Percentiles rank a stretch among this genome's conserved stretches.
Evolutionary conservation across 2,329 filamentous ascomycete species (phyloP).

Genomic region (Alternaria brassicicola): DNA sequence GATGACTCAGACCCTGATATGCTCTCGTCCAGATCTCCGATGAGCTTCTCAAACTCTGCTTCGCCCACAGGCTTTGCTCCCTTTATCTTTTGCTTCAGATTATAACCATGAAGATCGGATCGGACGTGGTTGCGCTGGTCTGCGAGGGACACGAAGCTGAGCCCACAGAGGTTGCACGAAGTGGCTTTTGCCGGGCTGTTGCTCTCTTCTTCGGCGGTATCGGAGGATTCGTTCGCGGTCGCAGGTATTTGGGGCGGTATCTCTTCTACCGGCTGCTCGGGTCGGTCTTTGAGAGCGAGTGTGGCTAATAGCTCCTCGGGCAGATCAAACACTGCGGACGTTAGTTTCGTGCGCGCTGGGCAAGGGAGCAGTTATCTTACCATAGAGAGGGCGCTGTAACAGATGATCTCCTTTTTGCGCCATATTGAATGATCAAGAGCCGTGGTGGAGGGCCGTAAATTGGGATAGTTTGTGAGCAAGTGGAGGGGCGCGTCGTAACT

Average conservation of each 20-base stretch:
- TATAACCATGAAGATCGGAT: constrained; percentile 92
- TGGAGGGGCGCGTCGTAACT: constrained; percentile 11
- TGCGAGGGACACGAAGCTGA: constrained; percentile 72
- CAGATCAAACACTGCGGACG: constrained; percentile 75
- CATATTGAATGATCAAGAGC: constrained; percentile 22
- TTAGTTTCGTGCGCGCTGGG: constrained; percentile 17
- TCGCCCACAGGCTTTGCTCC: constrained; percentile 76
- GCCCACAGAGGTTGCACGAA: constrained; percentile 79
- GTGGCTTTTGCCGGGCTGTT: constrained; percentile 63
- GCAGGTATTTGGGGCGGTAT: constrained; percentile 14
- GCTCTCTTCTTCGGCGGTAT: constrained; percentile 47
- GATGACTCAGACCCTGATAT: constrained; percentile 83
- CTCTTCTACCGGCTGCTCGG: constrained; percentile 26
- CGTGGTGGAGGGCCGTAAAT: neutral
- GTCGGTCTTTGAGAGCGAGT: constrained; percentile 62
- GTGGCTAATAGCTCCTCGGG: constrained; percentile 74
- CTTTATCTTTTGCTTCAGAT: constrained; percentile 87
- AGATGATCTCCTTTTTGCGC: constrained; percentile 40
- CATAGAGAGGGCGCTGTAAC: constrained; percentile 49
- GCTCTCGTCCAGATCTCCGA: constrained; percentile 87
- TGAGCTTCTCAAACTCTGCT: constrained; percentile 81
- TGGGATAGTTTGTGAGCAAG: neutral
- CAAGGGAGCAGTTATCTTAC: constrained; percentile 23
- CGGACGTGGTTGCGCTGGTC: constrained; percentile 87
- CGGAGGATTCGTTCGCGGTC: constrained; percentile 30